Evolutionary conservation across 208 protist species (phyloP), one percentile per base, ranked within the genome.

Genomic region (Cochliopodium minus): DNA sequence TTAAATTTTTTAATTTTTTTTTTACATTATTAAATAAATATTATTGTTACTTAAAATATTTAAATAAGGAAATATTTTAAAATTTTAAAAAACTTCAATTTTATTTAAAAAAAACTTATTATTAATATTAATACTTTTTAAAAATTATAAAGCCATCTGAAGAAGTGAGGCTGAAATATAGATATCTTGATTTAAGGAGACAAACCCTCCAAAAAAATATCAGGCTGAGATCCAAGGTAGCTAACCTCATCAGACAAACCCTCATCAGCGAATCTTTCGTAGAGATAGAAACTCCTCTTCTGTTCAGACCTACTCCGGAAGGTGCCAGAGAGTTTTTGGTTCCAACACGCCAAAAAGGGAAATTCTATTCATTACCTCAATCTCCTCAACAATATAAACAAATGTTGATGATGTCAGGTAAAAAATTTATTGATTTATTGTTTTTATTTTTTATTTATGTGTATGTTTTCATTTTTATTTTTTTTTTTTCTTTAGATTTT

Each of bases 311-410:
- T 4, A 83, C 75, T 26, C 76, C 80, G 33, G 80, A 83, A 40
- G 80, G 80, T 25, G 78, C 80, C 1, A 57, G 73, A 23, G 78
- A 86, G 9, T 86, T 75, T 58, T 29, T 86, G 2, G 80, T 86
- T 1, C 80, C 80, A 11, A 73, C 72, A 25, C 29, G 77, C 11
- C 48, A 33, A 4, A 50, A 32, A 10, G 66, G 70, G 30, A 52
- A 62, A 30, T 79, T 79, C n/a, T 85, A 81, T 62, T 59, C 69
- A 13, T 57, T 85, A 2, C 57, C 67, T 17, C 78, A 85, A 51
- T 61, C 34, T 22, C 78, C 78, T 26, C 78, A 85, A 47, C 72
- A 78, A 58, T 81, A 72, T 54, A 84, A 83, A 63, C 81, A 86
- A 53, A 46, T 86, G 17, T 60, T 85, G 20, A 86, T 86, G 81